Evolutionary conservation across 306 rosid species (phyloP).

Genomic region (Notholithocarpus densiflorus): DNA sequence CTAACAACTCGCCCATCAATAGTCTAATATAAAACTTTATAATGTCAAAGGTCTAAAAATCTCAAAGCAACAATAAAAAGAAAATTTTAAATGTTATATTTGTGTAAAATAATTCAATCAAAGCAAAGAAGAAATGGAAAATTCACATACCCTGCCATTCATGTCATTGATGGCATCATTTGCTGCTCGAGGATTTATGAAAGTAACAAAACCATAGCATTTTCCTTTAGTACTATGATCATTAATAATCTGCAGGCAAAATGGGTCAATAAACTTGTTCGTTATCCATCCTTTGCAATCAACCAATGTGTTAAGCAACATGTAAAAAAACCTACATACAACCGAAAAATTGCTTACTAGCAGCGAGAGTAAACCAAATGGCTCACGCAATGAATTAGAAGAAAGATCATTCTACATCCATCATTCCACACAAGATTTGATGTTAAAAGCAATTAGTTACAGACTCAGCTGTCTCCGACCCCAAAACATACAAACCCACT

Average conservation of each 20-base stretch:
- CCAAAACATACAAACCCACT: neutral
- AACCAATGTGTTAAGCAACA: neutral
- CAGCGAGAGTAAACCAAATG: neutral
- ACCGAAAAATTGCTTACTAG: neutral
- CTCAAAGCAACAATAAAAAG: conserved; percentile 10
- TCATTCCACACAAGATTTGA: neutral
- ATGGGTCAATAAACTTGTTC: neutral
- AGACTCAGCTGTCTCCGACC: neutral
- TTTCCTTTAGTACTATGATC: conserved; percentile 73
- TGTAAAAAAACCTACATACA: neutral
- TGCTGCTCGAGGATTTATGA: conserved; percentile 84
- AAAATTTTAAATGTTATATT: neutral
- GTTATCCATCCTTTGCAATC: neutral
- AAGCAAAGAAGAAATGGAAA: neutral
- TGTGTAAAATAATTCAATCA: neutral
- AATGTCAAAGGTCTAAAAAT: conserved; percentile 20
- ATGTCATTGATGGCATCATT: conserved; percentile 76
- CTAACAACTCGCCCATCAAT: conserved; percentile 73
- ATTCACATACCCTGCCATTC: conserved; percentile 81
- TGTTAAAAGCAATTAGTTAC: neutral
- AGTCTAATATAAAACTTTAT: conserved; percentile 51
- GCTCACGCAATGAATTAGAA: neutral
- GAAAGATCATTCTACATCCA: neutral
- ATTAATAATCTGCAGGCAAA: conserved; percentile 65
- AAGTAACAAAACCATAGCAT: conserved; percentile 92